Evolutionary conservation across 192 early-diverging fungal species (phyloP).

Genomic region (Spizellomyces punctatus): DNA sequence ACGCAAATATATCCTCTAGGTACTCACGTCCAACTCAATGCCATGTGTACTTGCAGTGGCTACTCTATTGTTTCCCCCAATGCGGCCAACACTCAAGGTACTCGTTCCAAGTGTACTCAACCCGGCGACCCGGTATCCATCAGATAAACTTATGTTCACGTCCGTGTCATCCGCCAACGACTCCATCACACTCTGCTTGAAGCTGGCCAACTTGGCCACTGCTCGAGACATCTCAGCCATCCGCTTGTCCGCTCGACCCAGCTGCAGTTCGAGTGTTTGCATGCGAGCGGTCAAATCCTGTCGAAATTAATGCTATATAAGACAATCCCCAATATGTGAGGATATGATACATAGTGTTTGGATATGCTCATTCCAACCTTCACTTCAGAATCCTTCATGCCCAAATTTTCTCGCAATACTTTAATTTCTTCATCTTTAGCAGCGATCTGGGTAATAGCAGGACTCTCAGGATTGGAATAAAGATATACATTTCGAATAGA

Average conservation of each 20-base stretch:
- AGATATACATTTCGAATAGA: neutral
- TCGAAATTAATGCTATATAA: neutral
- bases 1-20: no score
- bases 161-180: slow-evolving; percentile 30
- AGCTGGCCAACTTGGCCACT: slow-evolving; percentile 32
- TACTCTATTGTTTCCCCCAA: no score
- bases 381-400: slow-evolving; percentile 26
- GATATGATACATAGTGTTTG: no score
- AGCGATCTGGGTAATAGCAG: slow-evolving; percentile 1
- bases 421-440: slow-evolving; percentile 28
- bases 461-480: neutral
- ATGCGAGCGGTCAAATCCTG: slow-evolving; percentile 1
- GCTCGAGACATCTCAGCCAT: slow-evolving; percentile 40
- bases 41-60: no score
- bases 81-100: no score
- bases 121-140: no score
- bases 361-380: slow-evolving; percentile 14
- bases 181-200: slow-evolving; percentile 40
- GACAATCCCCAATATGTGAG: neutral
- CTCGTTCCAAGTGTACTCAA: no score
- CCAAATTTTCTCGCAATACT: slow-evolving; percentile 12
- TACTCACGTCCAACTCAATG: no score
- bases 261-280: neutral
- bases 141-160: neutral
- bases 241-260: neutral